A percentile compares a stretch with the other conserved stretches of the same genome.
These are phyloP conservation scores for Kazachstania sp. DNA, from an alignment of 1,139 yeast genomes.

Conservation along the genomic window DNA sequence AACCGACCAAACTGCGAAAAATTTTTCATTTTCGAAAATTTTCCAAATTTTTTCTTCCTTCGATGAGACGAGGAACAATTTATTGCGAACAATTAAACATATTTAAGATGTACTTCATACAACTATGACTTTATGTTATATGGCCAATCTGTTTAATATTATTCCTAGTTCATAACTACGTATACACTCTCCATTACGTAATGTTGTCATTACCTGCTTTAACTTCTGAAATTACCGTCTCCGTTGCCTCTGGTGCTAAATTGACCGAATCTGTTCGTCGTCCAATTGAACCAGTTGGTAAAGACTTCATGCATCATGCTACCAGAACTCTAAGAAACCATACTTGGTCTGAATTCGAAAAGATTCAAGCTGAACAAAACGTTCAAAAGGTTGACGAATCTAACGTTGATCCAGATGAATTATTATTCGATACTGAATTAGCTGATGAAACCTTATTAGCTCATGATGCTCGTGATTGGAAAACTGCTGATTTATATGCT, in stretches of 20 bases:
- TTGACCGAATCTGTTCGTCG: constrained; percentile 69
- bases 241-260: constrained; percentile 44
- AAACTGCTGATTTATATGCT: constrained; percentile 89
- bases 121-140: too few relatives aligned
- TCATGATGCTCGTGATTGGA: constrained; percentile 98
- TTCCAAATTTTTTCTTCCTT: too few relatives aligned
- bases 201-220: constrained; percentile 33
- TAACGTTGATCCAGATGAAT: constrained; percentile 64
- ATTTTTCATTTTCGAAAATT: too few relatives aligned
- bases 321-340: constrained; percentile 94
- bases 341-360: constrained; percentile 97
- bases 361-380: constrained; percentile 84
- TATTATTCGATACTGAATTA: constrained; percentile 72
- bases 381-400: constrained; percentile 61
- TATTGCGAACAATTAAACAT: too few relatives aligned
- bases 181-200: background rate
- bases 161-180: too few relatives aligned
- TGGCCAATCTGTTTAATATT: too few relatives aligned
- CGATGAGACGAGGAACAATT: too few relatives aligned
- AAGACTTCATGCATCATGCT: constrained; percentile 92
- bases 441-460: constrained; percentile 56
- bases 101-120: too few relatives aligned
- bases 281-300: constrained; percentile 94
- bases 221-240: constrained; percentile 38
- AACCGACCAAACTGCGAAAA: too few relatives aligned